Evolutionary conservation across 805 yeast species (phyloP), one percentile per base, ranked within the genome.

Genomic region (Torulaspora franciscae): DNA sequence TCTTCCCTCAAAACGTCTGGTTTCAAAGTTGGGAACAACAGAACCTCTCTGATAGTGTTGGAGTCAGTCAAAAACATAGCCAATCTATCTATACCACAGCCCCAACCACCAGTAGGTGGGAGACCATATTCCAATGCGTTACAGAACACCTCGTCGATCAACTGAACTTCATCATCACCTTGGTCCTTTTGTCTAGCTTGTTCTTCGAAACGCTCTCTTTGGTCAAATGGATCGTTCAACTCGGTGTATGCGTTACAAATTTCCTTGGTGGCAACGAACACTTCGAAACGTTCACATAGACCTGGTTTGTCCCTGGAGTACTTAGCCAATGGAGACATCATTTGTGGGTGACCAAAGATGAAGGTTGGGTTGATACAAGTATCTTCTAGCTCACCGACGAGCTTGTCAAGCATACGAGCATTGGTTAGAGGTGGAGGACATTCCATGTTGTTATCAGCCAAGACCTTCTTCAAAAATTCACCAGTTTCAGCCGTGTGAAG

Each of bases 41-140:
- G 76, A 39, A 91, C 98, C 75, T 91, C 99, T 82, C 96, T 88
- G 65, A 91, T 91, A 57, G 96, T 86, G 76, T 89, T 85, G 47
- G 96, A 86, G 71, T 93, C 81, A 51, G 98, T 93, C 74, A 93
- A 80, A 76, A 93, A 93, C 99, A 91, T 91, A 64, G 96, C 89
- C 65, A 91, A 68, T 77, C 99, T 85, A 73, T 91, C 99, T 58
- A 91, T 90, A 79, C 99, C 99, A 73, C 95, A 84, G 60, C 99
- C 99, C 98, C 98, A 91, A 58, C 99, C 99, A 69, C 95, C 98
- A 59, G 98, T 93, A 62, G 99, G 99, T 49, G 99, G 99, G 63
- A 91, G 79, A 71, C 98, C 99, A 70, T 88, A 91, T 75, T 91
- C 99, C 63, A 91, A 79, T 56, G 99, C 97, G 61, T 90, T 86